phyloP scores from a whole-genome alignment of 1,139 yeast genomes.

The Suhomyces bribrorum region DNA sequence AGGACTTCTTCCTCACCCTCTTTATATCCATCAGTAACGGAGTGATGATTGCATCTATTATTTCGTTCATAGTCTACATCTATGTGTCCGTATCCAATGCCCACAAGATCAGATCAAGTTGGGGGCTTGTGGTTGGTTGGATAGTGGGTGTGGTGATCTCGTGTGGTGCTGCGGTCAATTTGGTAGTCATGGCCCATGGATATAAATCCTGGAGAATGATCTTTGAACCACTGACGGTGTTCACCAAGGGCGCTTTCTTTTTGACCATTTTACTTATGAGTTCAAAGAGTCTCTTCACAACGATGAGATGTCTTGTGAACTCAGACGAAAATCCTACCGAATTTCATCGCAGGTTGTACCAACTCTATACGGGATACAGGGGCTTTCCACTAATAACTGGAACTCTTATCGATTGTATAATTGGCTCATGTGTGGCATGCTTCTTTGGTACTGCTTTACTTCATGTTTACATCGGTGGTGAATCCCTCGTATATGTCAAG shows the following conservation, averaged over 20 bases:
- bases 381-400: slow-evolving; percentile 25
- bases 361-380: slow-evolving; percentile 24
- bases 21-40: slow-evolving; percentile 13
- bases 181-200: slow-evolving; percentile 22
- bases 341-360: slow-evolving; percentile 30
- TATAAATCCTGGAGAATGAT: slow-evolving; percentile 29
- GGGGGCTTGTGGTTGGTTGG: slow-evolving; percentile 66
- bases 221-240: slow-evolving; percentile 33
- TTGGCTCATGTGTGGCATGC: slow-evolving; percentile 6
- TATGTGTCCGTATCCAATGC: slow-evolving; percentile 54
- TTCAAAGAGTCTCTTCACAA: slow-evolving; percentile 33
- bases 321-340: slow-evolving; percentile 17
- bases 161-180: slow-evolving; percentile 52
- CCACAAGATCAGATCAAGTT: slow-evolving; percentile 57
- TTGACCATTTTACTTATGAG: slow-evolving; percentile 32
- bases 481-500: slow-evolving; percentile 20
- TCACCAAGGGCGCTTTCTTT: slow-evolving; percentile 28
- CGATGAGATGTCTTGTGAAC: slow-evolving; percentile 24
- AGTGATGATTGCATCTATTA: slow-evolving; percentile 13
- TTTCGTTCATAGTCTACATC: slow-evolving; percentile 22
- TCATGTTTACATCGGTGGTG: slow-evolving; percentile 20
- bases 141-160: slow-evolving; percentile 51
- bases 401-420: slow-evolving; percentile 5
- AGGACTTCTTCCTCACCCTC: slow-evolving; percentile 11
- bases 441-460: slow-evolving; percentile 18